Evolutionary conservation across 2,329 filamentous ascomycete species (phyloP).

Genomic region (Neonectria sp.): DNA sequence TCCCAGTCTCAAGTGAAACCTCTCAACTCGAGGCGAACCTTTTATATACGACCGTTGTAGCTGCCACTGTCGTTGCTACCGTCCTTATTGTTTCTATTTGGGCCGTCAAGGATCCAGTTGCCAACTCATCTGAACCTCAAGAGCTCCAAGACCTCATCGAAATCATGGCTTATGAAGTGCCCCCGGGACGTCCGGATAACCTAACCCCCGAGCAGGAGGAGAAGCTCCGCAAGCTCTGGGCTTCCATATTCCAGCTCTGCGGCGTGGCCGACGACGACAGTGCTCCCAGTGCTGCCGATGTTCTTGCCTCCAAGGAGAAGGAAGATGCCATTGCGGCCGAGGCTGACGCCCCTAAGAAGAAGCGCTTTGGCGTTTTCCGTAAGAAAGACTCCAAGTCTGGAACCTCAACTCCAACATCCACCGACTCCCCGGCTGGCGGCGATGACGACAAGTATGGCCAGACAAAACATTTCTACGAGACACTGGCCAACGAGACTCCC

Average conservation of each 20-base stretch:
- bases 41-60: slow-evolving; percentile 34
- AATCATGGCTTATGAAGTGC: slow-evolving; percentile 60
- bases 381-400: slow-evolving; percentile 64
- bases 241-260: slow-evolving; percentile 81
- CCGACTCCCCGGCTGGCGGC: slow-evolving; percentile 60
- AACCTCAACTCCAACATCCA: slow-evolving; percentile 54
- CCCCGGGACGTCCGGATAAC: slow-evolving; percentile 85
- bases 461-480: slow-evolving; percentile 87
- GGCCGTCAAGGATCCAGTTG: slow-evolving; percentile 21
- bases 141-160: slow-evolving; percentile 37
- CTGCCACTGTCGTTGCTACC: slow-evolving; percentile 29
- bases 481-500: slow-evolving; percentile 81
- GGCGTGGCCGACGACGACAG: slow-evolving; percentile 64
- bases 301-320: slow-evolving; percentile 36
- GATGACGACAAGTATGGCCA: slow-evolving; percentile 94
- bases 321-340: slow-evolving; percentile 45
- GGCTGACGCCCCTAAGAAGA: slow-evolving; percentile 79
- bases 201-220: slow-evolving; percentile 91
- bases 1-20: slow-evolving; percentile 14
- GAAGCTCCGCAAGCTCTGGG: slow-evolving; percentile 92
- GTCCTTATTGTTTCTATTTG: slow-evolving; percentile 37
- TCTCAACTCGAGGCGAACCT: slow-evolving; percentile 37
- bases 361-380: slow-evolving; percentile 79
- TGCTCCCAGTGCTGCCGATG: slow-evolving; percentile 44
- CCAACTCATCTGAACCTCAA: slow-evolving; percentile 12